These are phyloP conservation scores for Echria macrotheca DNA, from an alignment of 495 filamentous ascomycete genomes.

Conservation along the genomic window DNA sequence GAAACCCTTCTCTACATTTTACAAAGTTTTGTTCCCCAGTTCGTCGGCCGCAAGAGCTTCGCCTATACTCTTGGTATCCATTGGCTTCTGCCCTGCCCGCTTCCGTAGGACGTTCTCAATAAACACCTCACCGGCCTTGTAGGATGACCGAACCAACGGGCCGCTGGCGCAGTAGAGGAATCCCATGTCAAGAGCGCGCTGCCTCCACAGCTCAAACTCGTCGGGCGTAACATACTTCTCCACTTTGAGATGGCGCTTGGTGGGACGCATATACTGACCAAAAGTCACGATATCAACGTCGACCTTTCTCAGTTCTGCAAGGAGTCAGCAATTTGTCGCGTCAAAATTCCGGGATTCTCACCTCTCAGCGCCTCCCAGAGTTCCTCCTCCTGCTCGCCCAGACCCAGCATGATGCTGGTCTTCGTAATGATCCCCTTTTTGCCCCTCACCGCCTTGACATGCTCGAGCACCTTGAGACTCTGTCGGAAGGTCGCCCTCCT, in stretches of 20 bases:
- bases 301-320: conserved; percentile 62
- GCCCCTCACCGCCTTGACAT: conserved; percentile 67
- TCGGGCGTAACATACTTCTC: conserved; percentile 89
- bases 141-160: conserved; percentile 85
- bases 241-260: conserved; percentile 94
- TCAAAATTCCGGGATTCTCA: conserved; percentile 22
- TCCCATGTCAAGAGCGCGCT: conserved; percentile 87
- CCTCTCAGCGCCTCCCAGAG: conserved; percentile 71
- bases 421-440: conserved; percentile 79
- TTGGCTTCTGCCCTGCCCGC: conserved; percentile 50
- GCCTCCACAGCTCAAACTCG: conserved; percentile 83
- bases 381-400: conserved; percentile 91
- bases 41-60: conserved; percentile 22
- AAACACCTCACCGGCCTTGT: conserved; percentile 97
- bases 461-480: conserved; percentile 71
- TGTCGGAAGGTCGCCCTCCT: conserved; percentile 86
- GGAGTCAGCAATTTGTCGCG: conserved; percentile 10
- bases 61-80: conserved; percentile 16
- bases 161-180: conserved; percentile 96
- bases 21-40: conserved; percentile 14
- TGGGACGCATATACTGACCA: conserved; percentile 98
- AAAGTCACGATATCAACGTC: conserved; percentile 95
- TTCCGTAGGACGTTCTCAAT: conserved; percentile 98
- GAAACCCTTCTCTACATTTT: conserved; percentile 7
- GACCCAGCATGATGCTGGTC: conserved; percentile 92